Conservation (phyloP, 129 eudicot genomes). For the Daucus carota region DH1_v3.0 NC_030383.2:3407501-3408000, state of each 20-base stretch:
- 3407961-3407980: conserved; percentile 41
- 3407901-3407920: conserved; percentile 48
- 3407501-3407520: neutral
- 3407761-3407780: conserved; percentile 57
- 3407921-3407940: conserved; percentile 47
- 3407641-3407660: conserved; percentile 1
- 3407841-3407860: conserved; percentile 51
- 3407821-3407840: conserved; percentile 65
- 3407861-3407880: conserved; percentile 62
- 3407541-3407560: neutral
- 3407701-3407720: conserved; percentile 42
- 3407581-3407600: neutral
- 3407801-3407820: conserved; percentile 41
- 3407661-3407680: neutral
- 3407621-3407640: neutral
- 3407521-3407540: neutral
- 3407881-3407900: conserved; percentile 52
- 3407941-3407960: conserved; percentile 60
- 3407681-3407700: conserved; percentile 41
- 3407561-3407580: neutral
- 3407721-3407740: conserved; percentile 19
- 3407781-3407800: conserved; percentile 43
- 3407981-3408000: conserved; percentile 37
- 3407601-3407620: neutral
- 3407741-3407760: conserved; percentile 23